A percentile compares a stretch with the other conserved stretches of the same genome.
These are phyloP conservation scores for Trichosanthes cucumerina DNA, from an alignment of 306 rosid species.

Conservation along the genomic window DNA sequence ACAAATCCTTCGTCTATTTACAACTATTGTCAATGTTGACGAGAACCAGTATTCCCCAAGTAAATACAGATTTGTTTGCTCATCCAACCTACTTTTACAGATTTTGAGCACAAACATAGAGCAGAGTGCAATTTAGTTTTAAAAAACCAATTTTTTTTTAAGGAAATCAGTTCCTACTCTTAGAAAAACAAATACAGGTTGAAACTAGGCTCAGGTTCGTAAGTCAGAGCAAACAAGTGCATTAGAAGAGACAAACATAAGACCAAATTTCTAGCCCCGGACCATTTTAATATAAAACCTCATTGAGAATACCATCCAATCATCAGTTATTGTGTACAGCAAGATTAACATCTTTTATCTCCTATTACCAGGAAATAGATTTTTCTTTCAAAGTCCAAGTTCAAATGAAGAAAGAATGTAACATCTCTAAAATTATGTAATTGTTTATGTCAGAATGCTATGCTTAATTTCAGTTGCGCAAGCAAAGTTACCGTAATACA, in stretches of 20 bases:
- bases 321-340: slow-evolving; percentile 15
- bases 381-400: neutral
- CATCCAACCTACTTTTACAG: neutral
- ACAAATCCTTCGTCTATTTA: neutral
- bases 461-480: neutral
- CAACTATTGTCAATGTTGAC: neutral
- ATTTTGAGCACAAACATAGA: neutral
- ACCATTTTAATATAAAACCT: slow-evolving; percentile 9
- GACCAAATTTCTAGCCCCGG: slow-evolving; percentile 10
- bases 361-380: neutral
- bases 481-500: neutral
- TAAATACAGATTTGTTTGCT: neutral
- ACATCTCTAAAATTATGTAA: neutral
- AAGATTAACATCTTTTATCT: neutral
- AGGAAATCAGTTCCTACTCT: neutral
- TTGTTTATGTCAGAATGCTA: neutral
- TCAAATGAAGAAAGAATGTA: neutral
- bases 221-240: slow-evolving; percentile 3
- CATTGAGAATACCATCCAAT: slow-evolving; percentile 10
- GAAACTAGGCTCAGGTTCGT: slow-evolving; percentile 12
- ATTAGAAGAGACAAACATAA: neutral
- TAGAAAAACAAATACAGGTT: slow-evolving; percentile 9
- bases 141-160: neutral
- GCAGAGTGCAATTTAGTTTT: too few species aligned
- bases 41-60: neutral